Evolutionary conservation across 352 stramenopile genomes (phyloP).

Genomic region (Globisporangium acanthophoron): DNA sequence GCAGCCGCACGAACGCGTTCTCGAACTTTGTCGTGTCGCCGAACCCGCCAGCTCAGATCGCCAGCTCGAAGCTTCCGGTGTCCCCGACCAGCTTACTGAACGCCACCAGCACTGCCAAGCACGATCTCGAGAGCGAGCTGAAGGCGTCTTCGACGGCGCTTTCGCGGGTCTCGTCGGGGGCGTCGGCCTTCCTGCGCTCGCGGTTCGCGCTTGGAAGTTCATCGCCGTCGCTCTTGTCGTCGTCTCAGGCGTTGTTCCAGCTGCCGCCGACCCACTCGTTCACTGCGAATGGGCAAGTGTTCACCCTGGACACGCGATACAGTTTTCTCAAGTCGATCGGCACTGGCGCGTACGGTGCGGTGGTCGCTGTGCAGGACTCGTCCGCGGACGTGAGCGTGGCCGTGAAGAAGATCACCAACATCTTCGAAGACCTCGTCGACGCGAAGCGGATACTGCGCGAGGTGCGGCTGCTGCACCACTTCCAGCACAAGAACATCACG

Average conservation of each 20-base stretch:
- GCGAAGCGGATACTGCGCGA: slow-evolving; percentile 97
- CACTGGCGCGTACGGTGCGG: slow-evolving; percentile 84
- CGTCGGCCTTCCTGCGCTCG: slow-evolving; percentile 14
- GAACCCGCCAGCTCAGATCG: slow-evolving; percentile 11
- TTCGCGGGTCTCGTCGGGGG: slow-evolving; percentile 12
- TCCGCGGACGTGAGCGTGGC: slow-evolving; percentile 61
- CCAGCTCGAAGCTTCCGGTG: neutral
- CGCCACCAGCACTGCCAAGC: neutral
- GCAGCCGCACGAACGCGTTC: slow-evolving; percentile 7
- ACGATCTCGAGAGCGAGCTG: slow-evolving; percentile 1
- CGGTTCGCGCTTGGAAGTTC: neutral
- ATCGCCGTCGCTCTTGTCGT: slow-evolving; percentile 6
- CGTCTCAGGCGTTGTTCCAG: slow-evolving; percentile 13
- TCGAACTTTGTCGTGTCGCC: slow-evolving; percentile 15
- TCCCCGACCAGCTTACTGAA: neutral
- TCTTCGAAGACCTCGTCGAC: slow-evolving; percentile 97
- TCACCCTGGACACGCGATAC: slow-evolving; percentile 87
- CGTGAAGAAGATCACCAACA: slow-evolving; percentile 93
- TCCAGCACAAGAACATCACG: slow-evolving; percentile 94
- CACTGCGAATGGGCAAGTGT: slow-evolving; percentile 73
- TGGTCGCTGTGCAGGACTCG: slow-evolving; percentile 83
- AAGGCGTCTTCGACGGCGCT: slow-evolving; percentile 5
- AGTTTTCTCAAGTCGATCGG: slow-evolving; percentile 86
- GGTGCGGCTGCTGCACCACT: slow-evolving; percentile 80
- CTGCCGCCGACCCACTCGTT: slow-evolving; percentile 59